A percentile compares a stretch with the other conserved stretches of the same genome.
Conservation (phyloP, 441 rosid species). For the Populus trichocarpa region DNA sequence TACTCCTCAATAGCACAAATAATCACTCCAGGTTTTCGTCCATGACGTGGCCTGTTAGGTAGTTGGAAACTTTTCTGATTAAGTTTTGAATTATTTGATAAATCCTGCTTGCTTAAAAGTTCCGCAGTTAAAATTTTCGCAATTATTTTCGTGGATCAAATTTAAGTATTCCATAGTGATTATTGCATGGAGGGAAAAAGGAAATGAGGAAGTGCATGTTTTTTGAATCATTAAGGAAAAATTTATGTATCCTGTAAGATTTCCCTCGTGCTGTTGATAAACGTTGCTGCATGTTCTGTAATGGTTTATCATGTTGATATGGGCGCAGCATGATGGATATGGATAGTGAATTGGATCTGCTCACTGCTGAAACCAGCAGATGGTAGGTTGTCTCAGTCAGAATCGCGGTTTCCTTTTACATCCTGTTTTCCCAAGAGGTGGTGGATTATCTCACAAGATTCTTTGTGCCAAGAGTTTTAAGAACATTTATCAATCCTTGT, state of each 20-base stretch:
- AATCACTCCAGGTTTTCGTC: not conserved
- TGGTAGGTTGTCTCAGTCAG: not conserved
- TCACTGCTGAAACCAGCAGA: not conserved
- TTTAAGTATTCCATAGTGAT: not conserved
- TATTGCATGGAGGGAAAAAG: not conserved
- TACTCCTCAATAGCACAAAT: not conserved
- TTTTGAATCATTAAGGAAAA: not conserved
- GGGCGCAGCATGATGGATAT: not conserved
- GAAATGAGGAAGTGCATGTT: not conserved
- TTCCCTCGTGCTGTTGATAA: not conserved
- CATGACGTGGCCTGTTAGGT: too few species aligned
- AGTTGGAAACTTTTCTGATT: not conserved
- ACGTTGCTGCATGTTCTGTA: not conserved
- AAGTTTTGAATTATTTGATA: not conserved
- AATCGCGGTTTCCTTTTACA: not conserved
- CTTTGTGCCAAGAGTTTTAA: not conserved
- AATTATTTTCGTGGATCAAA: not conserved
- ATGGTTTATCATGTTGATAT: not conserved
- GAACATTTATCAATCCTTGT: not conserved
- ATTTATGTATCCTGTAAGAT: not conserved
- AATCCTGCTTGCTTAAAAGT: not conserved
- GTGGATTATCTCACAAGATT: not conserved
- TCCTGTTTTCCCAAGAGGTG: not conserved
- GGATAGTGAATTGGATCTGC: not conserved
- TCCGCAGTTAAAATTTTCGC: not conserved